These are phyloP conservation scores for Penicillium sp. DNA, from an alignment of 2,329 filamentous ascomycete genomes.

Conservation along the genomic window DNA sequence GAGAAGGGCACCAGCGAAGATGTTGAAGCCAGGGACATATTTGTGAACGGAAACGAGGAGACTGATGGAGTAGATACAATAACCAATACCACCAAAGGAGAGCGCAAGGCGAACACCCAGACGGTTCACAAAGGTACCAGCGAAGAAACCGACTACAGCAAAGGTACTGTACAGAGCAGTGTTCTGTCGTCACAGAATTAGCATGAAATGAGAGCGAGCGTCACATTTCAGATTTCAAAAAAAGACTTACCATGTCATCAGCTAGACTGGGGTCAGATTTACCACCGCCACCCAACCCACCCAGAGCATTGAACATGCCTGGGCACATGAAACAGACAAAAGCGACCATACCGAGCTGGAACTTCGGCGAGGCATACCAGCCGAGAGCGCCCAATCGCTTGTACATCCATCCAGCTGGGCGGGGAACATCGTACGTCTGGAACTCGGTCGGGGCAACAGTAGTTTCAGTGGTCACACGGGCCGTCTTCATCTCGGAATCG, in stretches of 20 bases:
- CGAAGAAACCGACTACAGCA: conserved; percentile 60
- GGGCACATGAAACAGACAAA: conserved; percentile 71
- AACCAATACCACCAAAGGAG: conserved; percentile 43
- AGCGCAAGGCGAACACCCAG: conserved; percentile 42
- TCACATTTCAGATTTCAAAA: neutral
- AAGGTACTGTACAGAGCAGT: conserved; percentile 70
- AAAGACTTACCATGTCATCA: conserved; percentile 48
- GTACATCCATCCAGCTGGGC: conserved; percentile 52
- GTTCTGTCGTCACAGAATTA: conserved; percentile 36
- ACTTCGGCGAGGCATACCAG: conserved; percentile 69
- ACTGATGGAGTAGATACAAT: conserved; percentile 42
- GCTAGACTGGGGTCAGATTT: conserved; percentile 51
- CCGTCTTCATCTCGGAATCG: conserved; percentile 11
- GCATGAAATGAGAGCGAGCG: neutral
- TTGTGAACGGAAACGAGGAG: conserved; percentile 43
- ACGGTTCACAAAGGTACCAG: conserved; percentile 47
- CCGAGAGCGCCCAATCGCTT: conserved; percentile 52
- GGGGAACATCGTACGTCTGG: neutral
- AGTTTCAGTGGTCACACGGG: conserved; percentile 7
- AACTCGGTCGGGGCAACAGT: neutral
- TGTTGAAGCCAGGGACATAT: conserved; percentile 47
- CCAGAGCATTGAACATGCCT: conserved; percentile 71
- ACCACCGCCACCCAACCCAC: conserved; percentile 67
- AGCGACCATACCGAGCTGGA: conserved; percentile 67
- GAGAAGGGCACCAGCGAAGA: conserved; percentile 48